A percentile compares a stretch with the other conserved stretches of the same genome.
These are phyloP conservation scores for Fraxinus anomala DNA, from an alignment of 257 asterid species.

Conservation along the genomic window DNA sequence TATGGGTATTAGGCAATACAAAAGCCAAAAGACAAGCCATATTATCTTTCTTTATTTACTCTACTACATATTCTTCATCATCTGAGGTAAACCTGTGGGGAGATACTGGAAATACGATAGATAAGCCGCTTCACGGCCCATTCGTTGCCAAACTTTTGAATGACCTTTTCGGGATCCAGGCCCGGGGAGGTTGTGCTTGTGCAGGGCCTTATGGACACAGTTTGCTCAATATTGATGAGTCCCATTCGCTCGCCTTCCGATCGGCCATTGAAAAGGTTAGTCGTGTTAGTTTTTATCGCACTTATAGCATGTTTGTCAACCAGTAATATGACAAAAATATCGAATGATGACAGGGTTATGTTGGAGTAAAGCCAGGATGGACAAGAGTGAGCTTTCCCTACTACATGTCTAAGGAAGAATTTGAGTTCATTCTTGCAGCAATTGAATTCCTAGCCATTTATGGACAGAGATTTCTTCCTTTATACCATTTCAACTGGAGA, in stretches of 20 bases:
- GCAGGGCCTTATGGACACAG: slow-evolving; percentile 74
- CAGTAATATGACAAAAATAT: too few species aligned
- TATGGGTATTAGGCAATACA: slow-evolving; percentile 53
- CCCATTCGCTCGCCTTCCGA: slow-evolving; percentile 44
- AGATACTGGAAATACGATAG: slow-evolving; percentile 28
- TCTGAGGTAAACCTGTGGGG: slow-evolving; percentile 34
- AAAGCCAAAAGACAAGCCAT: slow-evolving; percentile 51
- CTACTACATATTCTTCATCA: slow-evolving; percentile 35
- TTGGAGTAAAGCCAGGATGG: slow-evolving; percentile 79
- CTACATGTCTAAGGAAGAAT: slow-evolving; percentile 68
- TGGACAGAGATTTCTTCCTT: slow-evolving; percentile 61
- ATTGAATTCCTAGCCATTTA: slow-evolving; percentile 59
- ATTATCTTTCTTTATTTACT: slow-evolving; percentile 53
- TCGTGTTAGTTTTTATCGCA: neutral
- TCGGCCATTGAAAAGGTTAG: slow-evolving; percentile 49
- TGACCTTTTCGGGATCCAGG: slow-evolving; percentile 74
- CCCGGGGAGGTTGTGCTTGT: slow-evolving; percentile 84
- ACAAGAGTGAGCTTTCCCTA: slow-evolving; percentile 77
- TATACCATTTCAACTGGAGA: slow-evolving; percentile 58
- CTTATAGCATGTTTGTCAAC: neutral
- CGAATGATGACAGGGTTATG: slow-evolving; percentile 47
- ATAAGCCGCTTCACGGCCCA: slow-evolving; percentile 61
- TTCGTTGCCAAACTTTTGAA: slow-evolving; percentile 72
- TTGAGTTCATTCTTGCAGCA: slow-evolving; percentile 56
- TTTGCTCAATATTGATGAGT: slow-evolving; percentile 45